Conservation (phyloP, 1,139 yeast species). For the Kluyveromyces marxianus region DNA sequence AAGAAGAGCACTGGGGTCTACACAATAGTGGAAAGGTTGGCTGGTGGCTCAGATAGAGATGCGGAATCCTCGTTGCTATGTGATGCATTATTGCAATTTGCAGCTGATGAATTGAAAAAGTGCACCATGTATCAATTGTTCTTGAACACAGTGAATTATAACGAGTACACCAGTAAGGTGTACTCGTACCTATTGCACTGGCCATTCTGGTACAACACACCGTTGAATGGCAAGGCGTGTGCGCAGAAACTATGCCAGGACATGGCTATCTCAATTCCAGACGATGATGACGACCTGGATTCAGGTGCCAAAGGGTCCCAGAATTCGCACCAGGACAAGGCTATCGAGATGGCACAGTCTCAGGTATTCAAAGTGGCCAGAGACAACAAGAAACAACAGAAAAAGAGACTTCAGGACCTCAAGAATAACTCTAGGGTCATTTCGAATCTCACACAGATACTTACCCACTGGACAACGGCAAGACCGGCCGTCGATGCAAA, state of each 20-base stretch:
- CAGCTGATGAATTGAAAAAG: conserved; percentile 16
- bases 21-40: conserved; percentile 38
- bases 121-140: conserved; percentile 54
- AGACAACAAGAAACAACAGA: conserved; percentile 14
- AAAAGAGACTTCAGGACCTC: conserved; percentile 39
- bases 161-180: conserved; percentile 51
- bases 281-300: conserved; percentile 11
- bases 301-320: neutral
- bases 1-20: conserved; percentile 40
- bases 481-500: conserved; percentile 5
- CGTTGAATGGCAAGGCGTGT: conserved; percentile 43
- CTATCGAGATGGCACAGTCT: conserved; percentile 23
- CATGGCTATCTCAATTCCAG: conserved; percentile 17
- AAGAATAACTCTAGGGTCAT: conserved; percentile 38
- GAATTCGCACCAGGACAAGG: conserved; percentile 9
- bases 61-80: conserved; percentile 11
- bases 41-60: conserved; percentile 7
- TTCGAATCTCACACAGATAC: conserved; percentile 12
- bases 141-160: conserved; percentile 56
- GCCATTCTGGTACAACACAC: conserved; percentile 81
- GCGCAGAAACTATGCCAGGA: conserved; percentile 42
- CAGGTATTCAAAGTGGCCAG: conserved; percentile 22
- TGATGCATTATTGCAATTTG: conserved; percentile 16
- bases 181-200: conserved; percentile 59
- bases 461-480: conserved; percentile 18